phyloP scores from a whole-genome alignment of 768 basidiomycete species.

The Candolleomyces aberdarensis region DNA sequence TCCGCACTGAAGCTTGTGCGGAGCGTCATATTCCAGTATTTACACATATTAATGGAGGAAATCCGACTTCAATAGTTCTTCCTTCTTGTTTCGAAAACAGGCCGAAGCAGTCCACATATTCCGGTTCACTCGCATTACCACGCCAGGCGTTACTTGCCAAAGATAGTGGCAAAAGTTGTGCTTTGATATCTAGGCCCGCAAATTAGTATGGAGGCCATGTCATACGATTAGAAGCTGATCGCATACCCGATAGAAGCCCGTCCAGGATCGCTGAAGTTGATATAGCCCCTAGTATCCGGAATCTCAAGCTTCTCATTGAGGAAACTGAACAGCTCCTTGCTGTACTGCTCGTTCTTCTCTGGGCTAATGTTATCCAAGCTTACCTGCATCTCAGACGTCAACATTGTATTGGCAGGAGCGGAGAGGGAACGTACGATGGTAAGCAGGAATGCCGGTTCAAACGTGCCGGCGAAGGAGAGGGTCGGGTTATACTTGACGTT shows the following conservation, averaged over 20 bases:
- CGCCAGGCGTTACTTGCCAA: neutral
- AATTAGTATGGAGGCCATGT: neutral
- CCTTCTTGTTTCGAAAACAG: too few relatives aligned
- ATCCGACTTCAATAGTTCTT: too few relatives aligned
- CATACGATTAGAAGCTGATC: neutral
- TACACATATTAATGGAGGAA: too few relatives aligned
- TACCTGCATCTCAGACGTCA: constrained; percentile 29
- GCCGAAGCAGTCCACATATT: too few relatives aligned
- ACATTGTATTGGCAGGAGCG: too few relatives aligned
- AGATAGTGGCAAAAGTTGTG: constrained; percentile 45
- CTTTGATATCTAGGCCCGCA: constrained; percentile 30
- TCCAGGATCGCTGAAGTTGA: constrained; percentile 56
- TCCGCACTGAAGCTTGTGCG: too few relatives aligned
- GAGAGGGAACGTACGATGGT: constrained; percentile 41
- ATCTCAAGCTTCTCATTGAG: constrained; percentile 53
- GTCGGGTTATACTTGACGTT: constrained; percentile 55
- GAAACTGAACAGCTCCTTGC: constrained; percentile 51
- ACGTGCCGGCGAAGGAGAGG: constrained; percentile 57
- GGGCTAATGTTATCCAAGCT: constrained; percentile 56
- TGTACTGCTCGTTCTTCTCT: constrained; percentile 48
- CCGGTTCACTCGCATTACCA: neutral
- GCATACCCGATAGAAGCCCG: constrained; percentile 45
- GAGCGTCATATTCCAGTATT: too few relatives aligned
- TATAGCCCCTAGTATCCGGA: constrained; percentile 54
- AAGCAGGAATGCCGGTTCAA: constrained; percentile 64